Conservation (phyloP, 352 stramenopile genomes). For the Phytophthora nicotianae region DNA sequence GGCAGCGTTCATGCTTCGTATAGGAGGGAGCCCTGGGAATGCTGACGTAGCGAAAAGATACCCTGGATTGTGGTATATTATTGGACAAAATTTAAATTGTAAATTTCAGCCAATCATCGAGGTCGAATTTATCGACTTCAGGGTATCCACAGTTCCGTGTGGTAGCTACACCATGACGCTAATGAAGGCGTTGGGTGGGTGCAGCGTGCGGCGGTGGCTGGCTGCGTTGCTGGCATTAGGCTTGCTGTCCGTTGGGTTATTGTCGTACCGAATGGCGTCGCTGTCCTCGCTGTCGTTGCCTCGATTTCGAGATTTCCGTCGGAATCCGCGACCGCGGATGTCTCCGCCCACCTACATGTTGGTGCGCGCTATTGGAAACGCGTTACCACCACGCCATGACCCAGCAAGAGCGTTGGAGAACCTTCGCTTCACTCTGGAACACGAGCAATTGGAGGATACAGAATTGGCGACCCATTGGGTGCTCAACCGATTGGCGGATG, state of each 20-base stretch:
- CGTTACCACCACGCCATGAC: conserved; percentile 60
- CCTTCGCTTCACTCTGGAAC: conserved; percentile 55
- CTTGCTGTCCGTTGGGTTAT: conserved; percentile 30
- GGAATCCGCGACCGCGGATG: neutral
- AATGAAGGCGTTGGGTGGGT: neutral
- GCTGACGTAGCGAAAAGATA: neutral
- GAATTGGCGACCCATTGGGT: conserved; percentile 52
- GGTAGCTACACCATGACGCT: neutral
- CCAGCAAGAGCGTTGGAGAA: conserved; percentile 45
- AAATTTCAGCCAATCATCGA: neutral
- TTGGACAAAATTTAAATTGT: neutral
- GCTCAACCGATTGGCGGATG: conserved; percentile 54
- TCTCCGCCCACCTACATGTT: conserved; percentile 37
- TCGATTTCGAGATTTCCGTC: neutral
- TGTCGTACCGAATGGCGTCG: conserved; percentile 29
- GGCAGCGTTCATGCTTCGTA: conserved; percentile 12
- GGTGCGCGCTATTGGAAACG: conserved; percentile 53
- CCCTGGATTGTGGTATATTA: neutral
- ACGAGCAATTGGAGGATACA: conserved; percentile 47
- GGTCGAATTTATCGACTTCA: neutral
- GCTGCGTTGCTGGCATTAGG: conserved; percentile 23
- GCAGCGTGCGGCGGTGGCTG: conserved; percentile 23
- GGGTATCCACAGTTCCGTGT: neutral
- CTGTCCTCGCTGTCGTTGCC: conserved; percentile 7
- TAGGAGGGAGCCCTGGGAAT: neutral